Percentiles rank a stretch among this genome's conserved stretches.
Conservation (phyloP, 2,329 filamentous ascomycete genomes). For the Fusarium sp. region DNA sequence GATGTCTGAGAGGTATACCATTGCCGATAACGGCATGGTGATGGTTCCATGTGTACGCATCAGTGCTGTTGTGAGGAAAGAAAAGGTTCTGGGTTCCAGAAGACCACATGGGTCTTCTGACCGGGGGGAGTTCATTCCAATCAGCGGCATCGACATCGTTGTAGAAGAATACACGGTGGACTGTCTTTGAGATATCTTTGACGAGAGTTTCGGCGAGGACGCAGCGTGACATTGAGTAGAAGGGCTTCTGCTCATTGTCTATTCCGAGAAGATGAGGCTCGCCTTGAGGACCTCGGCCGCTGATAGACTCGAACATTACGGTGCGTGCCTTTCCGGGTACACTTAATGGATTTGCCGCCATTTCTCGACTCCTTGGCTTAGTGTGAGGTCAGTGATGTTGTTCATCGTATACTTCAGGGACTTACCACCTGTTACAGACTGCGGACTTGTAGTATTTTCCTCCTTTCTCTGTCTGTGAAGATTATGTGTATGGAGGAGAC, state of each 20-base stretch:
- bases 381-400: not conserved
- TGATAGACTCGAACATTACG: not conserved
- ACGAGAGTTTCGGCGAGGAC: constrained; percentile 23
- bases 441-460: not conserved
- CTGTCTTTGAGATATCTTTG: constrained; percentile 19
- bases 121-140: not conserved
- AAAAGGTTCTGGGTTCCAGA: constrained; percentile 19
- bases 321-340: not conserved
- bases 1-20: not conserved
- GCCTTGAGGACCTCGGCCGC: not conserved
- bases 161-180: constrained; percentile 17
- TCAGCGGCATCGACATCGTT: constrained; percentile 10
- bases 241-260: not conserved
- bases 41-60: constrained; percentile 5
- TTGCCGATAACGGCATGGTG: constrained; percentile 17
- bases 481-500: not conserved
- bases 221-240: not conserved
- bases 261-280: not conserved
- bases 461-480: not conserved
- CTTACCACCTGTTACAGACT: not conserved
- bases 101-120: constrained; percentile 12
- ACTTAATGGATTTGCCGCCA: not conserved
- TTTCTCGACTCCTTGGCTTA: not conserved
- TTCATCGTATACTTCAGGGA: not conserved
- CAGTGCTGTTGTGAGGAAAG: constrained; percentile 1